Percentiles rank a stretch among this genome's conserved stretches.
Evolutionary conservation across 148 eudicot genomes (phyloP).

Genomic region (Rhododendron molle): DNA sequence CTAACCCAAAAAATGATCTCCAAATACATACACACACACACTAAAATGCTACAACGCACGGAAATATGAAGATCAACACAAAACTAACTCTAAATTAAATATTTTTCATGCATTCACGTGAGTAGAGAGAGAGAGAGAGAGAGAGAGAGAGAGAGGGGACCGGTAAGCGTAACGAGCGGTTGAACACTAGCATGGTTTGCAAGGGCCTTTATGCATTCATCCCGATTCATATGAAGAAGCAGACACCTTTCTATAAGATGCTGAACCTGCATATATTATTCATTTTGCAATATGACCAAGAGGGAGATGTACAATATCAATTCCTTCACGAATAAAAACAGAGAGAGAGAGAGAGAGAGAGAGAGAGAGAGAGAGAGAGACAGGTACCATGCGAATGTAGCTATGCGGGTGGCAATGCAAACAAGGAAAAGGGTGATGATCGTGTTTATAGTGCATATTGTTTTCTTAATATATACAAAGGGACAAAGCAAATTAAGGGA

Average conservation of each 20-base stretch:
- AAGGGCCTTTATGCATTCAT: slow-evolving; percentile 64
- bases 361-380: neutral
- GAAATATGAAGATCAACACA: neutral
- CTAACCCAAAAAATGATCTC: neutral
- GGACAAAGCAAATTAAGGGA: neutral
- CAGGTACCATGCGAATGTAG: slow-evolving; percentile 71
- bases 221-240: slow-evolving; percentile 59
- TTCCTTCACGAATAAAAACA: too few species aligned
- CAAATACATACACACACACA: neutral
- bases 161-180: slow-evolving; percentile 64
- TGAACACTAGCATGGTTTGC: slow-evolving; percentile 58
- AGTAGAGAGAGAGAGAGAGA: neutral
- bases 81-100: too few species aligned
- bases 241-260: slow-evolving; percentile 79
- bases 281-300: neutral
- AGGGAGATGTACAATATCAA: too few species aligned
- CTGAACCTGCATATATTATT: slow-evolving; percentile 47
- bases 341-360: neutral
- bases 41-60: neutral
- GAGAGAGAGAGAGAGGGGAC: slow-evolving; percentile 12
- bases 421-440: slow-evolving; percentile 39
- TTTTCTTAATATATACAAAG: neutral
- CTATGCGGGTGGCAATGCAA: slow-evolving; percentile 74
- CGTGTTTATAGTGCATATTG: slow-evolving; percentile 23
- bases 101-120: neutral